phyloP scores from a whole-genome alignment of 2,329 filamentous ascomycete species.

The Epichloe coenophiala region DNA sequence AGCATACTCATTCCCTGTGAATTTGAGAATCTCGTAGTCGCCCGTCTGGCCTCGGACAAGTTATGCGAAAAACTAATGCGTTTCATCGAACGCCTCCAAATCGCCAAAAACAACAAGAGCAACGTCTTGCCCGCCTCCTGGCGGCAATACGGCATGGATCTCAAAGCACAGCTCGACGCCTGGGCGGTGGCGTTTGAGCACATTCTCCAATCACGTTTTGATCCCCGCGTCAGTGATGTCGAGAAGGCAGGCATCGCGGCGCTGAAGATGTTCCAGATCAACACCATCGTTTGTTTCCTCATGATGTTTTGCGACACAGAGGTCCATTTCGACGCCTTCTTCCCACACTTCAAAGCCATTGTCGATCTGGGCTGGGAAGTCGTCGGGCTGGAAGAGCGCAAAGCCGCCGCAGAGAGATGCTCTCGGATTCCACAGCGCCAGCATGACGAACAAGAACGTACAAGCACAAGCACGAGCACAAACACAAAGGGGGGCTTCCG shows the following conservation, averaged over 20 bases:
- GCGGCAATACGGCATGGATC: conserved; percentile 32
- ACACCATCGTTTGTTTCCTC: conserved; percentile 39
- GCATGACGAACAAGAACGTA: conserved; percentile 17
- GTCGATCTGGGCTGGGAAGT: conserved; percentile 45
- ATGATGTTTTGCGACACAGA: conserved; percentile 46
- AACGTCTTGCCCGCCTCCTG: conserved; percentile 36
- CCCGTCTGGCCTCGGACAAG: conserved; percentile 40
- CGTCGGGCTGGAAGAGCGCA: conserved; percentile 42
- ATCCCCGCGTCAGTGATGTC: conserved; percentile 34
- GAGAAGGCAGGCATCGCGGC: conserved; percentile 47
- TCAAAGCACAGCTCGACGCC: conserved; percentile 36
- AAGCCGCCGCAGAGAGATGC: conserved; percentile 32
- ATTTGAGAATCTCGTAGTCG: conserved; percentile 36
- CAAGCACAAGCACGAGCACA: background rate
- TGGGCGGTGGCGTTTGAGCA: conserved; percentile 45
- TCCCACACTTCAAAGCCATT: conserved; percentile 37
- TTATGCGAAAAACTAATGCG: conserved; percentile 43
- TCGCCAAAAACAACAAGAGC: conserved; percentile 36
- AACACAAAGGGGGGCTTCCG: conserved; percentile 26
- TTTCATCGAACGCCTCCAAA: conserved; percentile 41
- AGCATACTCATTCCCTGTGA: conserved; percentile 13
- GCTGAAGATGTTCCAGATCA: conserved; percentile 49
- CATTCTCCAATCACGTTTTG: conserved; percentile 35
- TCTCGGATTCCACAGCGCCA: conserved; percentile 29
- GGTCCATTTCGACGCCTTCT: conserved; percentile 42